These are phyloP conservation scores for Mallotus repandus DNA, from an alignment of 441 rosid species.

Conservation along the genomic window DNA sequence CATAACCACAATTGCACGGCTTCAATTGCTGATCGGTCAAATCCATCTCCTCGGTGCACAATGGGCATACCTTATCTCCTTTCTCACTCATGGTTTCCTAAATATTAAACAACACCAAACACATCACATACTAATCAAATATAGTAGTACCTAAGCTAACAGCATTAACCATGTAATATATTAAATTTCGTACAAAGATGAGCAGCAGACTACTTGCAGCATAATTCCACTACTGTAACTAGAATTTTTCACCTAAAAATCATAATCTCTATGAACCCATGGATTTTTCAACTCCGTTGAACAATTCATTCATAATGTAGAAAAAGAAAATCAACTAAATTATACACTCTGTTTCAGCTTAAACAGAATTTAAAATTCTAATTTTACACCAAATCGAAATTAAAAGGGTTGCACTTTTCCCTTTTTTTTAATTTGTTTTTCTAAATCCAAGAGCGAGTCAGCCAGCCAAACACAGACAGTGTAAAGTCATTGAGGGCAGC, in stretches of 20 bases:
- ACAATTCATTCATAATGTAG: too few species aligned
- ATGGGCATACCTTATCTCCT: constrained; percentile 86
- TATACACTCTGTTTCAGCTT: neutral
- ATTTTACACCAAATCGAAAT: neutral
- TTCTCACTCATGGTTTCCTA: constrained; percentile 67
- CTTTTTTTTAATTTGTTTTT: neutral
- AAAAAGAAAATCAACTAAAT: neutral
- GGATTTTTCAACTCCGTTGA: neutral
- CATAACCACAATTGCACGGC: constrained; percentile 95
- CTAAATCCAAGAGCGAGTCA: neutral
- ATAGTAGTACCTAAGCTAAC: too few species aligned
- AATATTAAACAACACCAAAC: constrained; percentile 11
- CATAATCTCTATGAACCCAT: neutral
- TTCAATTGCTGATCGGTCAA: constrained; percentile 90
- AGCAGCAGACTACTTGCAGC: too few species aligned
- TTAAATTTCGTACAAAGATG: neutral
- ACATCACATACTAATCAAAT: neutral
- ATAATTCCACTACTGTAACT: too few species aligned
- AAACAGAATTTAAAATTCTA: neutral
- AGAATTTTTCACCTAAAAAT: neutral
- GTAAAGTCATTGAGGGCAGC: neutral
- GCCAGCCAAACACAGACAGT: neutral
- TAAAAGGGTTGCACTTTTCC: neutral
- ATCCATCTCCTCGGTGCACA: constrained; percentile 95
- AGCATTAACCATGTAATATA: neutral